Evolutionary conservation across 2,329 filamentous ascomycete genomes (phyloP), one percentile per base, ranked within the genome.

Genomic region (Anthostomella pinea): DNA sequence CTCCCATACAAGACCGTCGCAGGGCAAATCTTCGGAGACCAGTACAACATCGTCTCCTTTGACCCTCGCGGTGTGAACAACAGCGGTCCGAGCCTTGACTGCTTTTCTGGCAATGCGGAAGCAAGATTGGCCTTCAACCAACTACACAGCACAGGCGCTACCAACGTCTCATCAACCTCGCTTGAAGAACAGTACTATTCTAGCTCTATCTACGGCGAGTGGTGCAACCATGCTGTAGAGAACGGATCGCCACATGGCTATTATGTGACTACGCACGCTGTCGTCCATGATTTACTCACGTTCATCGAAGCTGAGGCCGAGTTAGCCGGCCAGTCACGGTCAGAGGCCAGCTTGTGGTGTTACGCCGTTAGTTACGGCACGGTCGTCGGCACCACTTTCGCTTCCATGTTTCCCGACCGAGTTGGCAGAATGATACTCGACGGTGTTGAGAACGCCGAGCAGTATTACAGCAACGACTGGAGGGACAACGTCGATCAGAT

Each of bases 31-130:
- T 53, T 66, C 27, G 62, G 62, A 44, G 63, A 65, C 38, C 59
- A 67, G 42, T 67, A 66, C 49, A 66, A 67, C 51, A 48, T 64
- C 30, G 56, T 68, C 41, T 64, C 61, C 25, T 68, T 63, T 46
- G 65, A 68, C 41, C 64, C 65, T 43, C 62, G 65, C 21, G 64
- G 64, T 7, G 60, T 67, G 20, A 59, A 58, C 38, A 60, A 62
- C 45, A 64, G 56, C 43, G 54, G 51, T 3, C 40, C 36, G 22
- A 28, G 13, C 15, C 36, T 60, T 23, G 52, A 59, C 42, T 62
- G 57, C 40, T 62, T 62, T 41, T 49, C 47, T 0, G 51, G 49
- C 2, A 55, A 57, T 30, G 14, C 34, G 24, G 52, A 56, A 35
- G 57, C 57, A 45, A 49, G 54, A 44, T 16, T 10, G 29, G 45